A percentile compares a stretch with the other conserved stretches of the same genome.
These are phyloP conservation scores for Penicillium mononematosum DNA, from an alignment of 495 filamentous ascomycete genomes.

Conservation along the genomic window DNA sequence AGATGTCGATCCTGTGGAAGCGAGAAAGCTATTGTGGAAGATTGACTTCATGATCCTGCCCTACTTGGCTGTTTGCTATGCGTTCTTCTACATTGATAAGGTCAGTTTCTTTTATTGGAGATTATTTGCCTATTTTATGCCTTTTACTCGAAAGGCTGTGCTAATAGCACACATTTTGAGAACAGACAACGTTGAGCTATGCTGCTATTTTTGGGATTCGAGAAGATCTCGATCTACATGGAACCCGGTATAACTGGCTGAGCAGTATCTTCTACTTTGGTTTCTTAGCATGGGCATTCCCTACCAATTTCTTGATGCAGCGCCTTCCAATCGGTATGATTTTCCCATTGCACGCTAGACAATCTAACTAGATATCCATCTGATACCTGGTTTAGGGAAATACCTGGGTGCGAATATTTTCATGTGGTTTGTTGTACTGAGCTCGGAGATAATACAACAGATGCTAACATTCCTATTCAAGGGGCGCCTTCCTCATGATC, in stretches of 20 bases:
- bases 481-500: constrained; percentile 57
- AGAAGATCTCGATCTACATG: constrained; percentile 46
- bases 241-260: constrained; percentile 52
- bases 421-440: constrained; percentile 43
- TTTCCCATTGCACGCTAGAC: neutral
- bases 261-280: constrained; percentile 52
- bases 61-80: constrained; percentile 56
- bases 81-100: constrained; percentile 62
- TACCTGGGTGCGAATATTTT: constrained; percentile 61
- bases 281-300: constrained; percentile 51
- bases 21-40: constrained; percentile 50
- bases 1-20: constrained; percentile 48
- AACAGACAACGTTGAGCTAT: constrained; percentile 56
- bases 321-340: constrained; percentile 51
- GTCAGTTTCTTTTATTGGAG: constrained; percentile 13
- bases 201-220: constrained; percentile 59
- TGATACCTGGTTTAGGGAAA: constrained; percentile 37
- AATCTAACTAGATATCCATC: neutral
- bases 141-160: neutral
- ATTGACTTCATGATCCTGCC: constrained; percentile 54
- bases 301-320: constrained; percentile 56
- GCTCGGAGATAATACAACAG: neutral
- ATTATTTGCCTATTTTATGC: constrained; percentile 19
- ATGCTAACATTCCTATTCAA: constrained; percentile 8
- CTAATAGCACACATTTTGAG: constrained; percentile 35